Conservation (phyloP, 345 rosid species). For the Linum tenue region DNA sequence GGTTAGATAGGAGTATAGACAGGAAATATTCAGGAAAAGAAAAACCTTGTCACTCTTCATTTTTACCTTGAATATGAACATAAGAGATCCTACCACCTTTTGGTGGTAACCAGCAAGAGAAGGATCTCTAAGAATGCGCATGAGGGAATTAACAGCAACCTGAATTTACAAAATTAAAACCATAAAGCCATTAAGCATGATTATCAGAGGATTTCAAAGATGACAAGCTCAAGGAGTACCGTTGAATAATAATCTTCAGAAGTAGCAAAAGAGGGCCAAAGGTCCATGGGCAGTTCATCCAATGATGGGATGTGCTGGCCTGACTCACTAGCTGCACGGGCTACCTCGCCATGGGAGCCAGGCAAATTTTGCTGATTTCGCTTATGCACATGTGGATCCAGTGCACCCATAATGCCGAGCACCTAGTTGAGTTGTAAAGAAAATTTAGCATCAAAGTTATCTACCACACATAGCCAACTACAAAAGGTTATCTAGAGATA, state of each 20-base stretch:
- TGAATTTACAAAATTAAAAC: constrained; percentile 23
- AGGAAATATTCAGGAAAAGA: not conserved
- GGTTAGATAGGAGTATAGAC: not conserved
- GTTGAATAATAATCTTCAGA: constrained; percentile 94
- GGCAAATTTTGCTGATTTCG: constrained; percentile 70
- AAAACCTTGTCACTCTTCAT: not conserved
- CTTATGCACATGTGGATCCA: constrained; percentile 94
- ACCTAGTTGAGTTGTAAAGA: constrained; percentile 45
- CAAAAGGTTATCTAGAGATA: constrained; percentile 22
- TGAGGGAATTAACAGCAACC: constrained; percentile 97
- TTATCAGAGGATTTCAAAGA: constrained; percentile 8
- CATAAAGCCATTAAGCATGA: constrained; percentile 12
- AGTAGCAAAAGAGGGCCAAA: constrained; percentile 88
- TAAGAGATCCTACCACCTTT: constrained; percentile 93
- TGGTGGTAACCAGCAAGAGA: constrained; percentile 93
- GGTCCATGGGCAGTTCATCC: constrained; percentile 86
- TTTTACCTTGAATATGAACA: constrained; percentile 92
- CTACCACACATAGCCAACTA: constrained; percentile 11
- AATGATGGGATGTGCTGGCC: constrained; percentile 80
- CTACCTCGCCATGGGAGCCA: constrained; percentile 82
- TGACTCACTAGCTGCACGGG: constrained; percentile 83
- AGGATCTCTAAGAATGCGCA: constrained; percentile 96
- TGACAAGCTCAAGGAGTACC: constrained; percentile 33
- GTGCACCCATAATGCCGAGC: constrained; percentile 97
- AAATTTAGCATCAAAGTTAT: constrained; percentile 21